phyloP scores from a whole-genome alignment of 2,329 filamentous ascomycete species.

The Myriosclerotinia duriaeana region DNA sequence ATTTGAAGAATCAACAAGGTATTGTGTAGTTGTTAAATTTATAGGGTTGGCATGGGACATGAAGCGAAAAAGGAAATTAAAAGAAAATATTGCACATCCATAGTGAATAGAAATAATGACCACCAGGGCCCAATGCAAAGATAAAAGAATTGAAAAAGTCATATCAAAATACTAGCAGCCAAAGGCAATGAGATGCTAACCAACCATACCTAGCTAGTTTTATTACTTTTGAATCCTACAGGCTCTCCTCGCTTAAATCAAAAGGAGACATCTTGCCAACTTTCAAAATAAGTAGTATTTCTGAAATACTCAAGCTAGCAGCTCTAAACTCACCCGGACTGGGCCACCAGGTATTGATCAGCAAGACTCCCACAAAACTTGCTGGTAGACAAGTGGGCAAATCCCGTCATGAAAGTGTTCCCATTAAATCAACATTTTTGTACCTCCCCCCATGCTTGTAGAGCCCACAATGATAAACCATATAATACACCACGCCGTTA shows the following conservation, averaged over 20 bases:
- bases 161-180: neutral
- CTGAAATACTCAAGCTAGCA: neutral
- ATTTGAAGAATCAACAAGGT: neutral
- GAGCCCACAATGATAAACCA: constrained; percentile 5
- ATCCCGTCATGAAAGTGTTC: neutral
- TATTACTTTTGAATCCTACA: neutral
- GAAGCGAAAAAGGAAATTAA: neutral
- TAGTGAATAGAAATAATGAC: constrained; percentile 4
- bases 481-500: constrained; percentile 12
- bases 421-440: constrained; percentile 16
- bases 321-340: neutral
- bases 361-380: neutral
- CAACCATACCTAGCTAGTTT: too few species aligned
- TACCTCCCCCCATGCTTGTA: constrained; percentile 2
- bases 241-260: neutral
- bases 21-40: neutral
- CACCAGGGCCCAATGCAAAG: too few species aligned
- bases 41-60: too few species aligned
- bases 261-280: constrained; percentile 3
- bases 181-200: neutral
- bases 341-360: too few species aligned
- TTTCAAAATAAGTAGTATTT: neutral
- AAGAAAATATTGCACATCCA: neutral
- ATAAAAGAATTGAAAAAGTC: neutral
- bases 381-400: neutral